These are phyloP conservation scores for Monosporascus sp. DNA, from an alignment of 2,329 filamentous ascomycete species.

Conservation along the genomic window DNA sequence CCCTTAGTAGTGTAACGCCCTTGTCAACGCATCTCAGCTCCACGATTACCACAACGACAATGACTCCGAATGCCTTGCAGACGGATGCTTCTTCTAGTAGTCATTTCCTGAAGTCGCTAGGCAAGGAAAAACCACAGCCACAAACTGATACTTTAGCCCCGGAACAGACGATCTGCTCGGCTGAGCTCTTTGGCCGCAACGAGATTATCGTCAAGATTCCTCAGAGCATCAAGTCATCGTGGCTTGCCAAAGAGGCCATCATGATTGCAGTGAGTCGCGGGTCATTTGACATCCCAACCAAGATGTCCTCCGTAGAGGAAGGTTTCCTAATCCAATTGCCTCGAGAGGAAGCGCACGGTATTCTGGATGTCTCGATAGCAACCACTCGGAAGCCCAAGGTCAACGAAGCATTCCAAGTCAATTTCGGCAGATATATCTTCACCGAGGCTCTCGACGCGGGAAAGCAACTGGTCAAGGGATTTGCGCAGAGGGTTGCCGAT, in stretches of 20 bases:
- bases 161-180: conserved; percentile 37
- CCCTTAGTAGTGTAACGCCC: conserved; percentile 12
- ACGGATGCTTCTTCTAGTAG: conserved; percentile 27
- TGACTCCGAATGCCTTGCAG: conserved; percentile 26
- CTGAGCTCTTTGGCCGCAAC: conserved; percentile 38
- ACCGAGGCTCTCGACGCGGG: conserved; percentile 39
- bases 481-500: conserved; percentile 36
- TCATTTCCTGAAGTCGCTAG: conserved; percentile 35
- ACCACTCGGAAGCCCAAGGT: conserved; percentile 55
- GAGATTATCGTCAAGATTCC: conserved; percentile 52
- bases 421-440: conserved; percentile 49
- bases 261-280: conserved; percentile 49
- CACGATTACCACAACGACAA: conserved; percentile 22
- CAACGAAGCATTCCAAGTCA: conserved; percentile 54
- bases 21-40: conserved; percentile 17
- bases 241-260: conserved; percentile 53
- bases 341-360: conserved; percentile 49
- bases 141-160: conserved; percentile 17
- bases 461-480: conserved; percentile 30
- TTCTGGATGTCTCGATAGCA: conserved; percentile 52
- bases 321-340: conserved; percentile 49
- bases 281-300: conserved; percentile 40
- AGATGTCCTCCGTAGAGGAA: conserved; percentile 41
- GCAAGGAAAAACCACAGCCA: conserved; percentile 29
- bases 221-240: conserved; percentile 42